Conservation (phyloP, 352 stramenopile species). For the Paralagenidium karlingii region DNA sequence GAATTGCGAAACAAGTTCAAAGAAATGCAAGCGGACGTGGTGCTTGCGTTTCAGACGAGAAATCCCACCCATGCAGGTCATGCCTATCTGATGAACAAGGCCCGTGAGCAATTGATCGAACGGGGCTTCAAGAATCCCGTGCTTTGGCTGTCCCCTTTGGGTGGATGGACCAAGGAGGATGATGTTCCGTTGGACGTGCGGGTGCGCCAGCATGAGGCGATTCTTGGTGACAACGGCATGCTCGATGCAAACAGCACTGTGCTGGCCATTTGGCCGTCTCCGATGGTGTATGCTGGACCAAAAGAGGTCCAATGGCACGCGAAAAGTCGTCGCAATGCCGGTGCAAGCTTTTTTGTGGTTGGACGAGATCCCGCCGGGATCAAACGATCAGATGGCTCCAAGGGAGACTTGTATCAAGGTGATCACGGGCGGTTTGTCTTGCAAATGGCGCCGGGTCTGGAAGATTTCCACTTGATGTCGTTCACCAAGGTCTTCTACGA, state of each 20-base stretch:
- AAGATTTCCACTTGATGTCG: slow-evolving; percentile 90
- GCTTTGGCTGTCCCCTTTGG: slow-evolving; percentile 94
- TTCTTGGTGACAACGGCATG: slow-evolving; percentile 82
- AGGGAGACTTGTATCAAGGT: slow-evolving; percentile 91
- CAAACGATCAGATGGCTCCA: slow-evolving; percentile 90
- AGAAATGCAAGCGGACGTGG: slow-evolving; percentile 91
- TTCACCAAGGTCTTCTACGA: slow-evolving; percentile 98
- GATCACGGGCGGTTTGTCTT: slow-evolving; percentile 96
- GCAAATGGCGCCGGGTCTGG: slow-evolving; percentile 92
- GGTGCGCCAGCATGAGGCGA: slow-evolving; percentile 94
- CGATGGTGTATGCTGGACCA: slow-evolving; percentile 97
- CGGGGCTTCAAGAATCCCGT: slow-evolving; percentile 94
- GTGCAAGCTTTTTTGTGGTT: slow-evolving; percentile 96
- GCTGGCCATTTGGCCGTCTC: slow-evolving; percentile 96
- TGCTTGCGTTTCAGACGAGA: slow-evolving; percentile 97
- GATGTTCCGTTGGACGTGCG: slow-evolving; percentile 97
- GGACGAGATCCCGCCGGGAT: slow-evolving; percentile 96
- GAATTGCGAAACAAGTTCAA: slow-evolving; percentile 93
- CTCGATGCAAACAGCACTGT: slow-evolving; percentile 95
- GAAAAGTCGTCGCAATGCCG: slow-evolving; percentile 93
- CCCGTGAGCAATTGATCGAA: slow-evolving; percentile 87
- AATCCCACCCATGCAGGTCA: slow-evolving; percentile 97
- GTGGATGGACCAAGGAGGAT: slow-evolving; percentile 97
- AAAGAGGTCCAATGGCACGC: slow-evolving; percentile 98
- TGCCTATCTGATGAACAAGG: slow-evolving; percentile 97